Base-by-base conservation (phyloP, 2,329 filamentous ascomycete species). In the Davidsoniella virescens region DNA sequence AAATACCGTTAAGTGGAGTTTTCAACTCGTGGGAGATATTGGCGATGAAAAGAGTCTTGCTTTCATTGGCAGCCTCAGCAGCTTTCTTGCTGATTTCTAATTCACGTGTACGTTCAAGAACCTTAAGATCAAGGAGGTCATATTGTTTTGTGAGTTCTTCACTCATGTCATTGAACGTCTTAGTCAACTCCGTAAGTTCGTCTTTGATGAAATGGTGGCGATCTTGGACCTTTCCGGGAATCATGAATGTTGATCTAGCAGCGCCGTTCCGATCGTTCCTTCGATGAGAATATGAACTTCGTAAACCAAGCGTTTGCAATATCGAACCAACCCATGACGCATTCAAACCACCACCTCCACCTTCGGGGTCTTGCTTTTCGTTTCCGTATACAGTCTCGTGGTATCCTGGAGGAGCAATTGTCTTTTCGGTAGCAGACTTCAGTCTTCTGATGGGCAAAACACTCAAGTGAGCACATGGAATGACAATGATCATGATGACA, bases 1-100 rank as follows among this genome's bases (percentile, higher is more conserved):
- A 71, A 45, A 96, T 95, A 10, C 90, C 92, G 60, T 96, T 96
- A 52, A 96, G 72, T 0, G 92, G 92, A 1, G 92, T 98, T 61
- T 94, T 93, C 36, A 98, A 71, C 63, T 96, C 77, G 57, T 81
- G 78, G 1, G 78, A 82, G 47, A 96, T 94, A 59, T 96, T 96
- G 16, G 92, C 92, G 55, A 98, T 93, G 67, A 96, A 96, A 7
- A 96, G 71, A 0, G 92, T 96, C 67, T 98, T 98, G 70, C 86
- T 93, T 65, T 94, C 85, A 58, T 94, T 95, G 3, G 88, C 88
- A n/a, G 85, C 84, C 63, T 94, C 88, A 1, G 88, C 88, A 1
- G 87, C 86, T 65, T 87, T 86, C 63, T 94, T 94, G 67, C 83
- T 93, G 54, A 86, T 77, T 60, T 94, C 87, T 0, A 95, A 70